Conservation (phyloP, 345 rosid genomes). For the Citrus glauca region DNA sequence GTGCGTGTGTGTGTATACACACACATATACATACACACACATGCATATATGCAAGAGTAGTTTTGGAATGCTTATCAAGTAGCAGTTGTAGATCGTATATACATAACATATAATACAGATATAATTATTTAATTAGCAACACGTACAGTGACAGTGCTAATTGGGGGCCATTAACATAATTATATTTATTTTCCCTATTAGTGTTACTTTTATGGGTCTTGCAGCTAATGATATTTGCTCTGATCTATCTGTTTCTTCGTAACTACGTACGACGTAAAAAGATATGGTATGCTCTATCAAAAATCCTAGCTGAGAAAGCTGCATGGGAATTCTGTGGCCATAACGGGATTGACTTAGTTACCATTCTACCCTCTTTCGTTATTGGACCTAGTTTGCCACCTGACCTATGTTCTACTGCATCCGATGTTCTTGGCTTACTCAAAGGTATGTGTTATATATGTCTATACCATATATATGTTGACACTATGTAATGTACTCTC, state of each 20-base stretch:
- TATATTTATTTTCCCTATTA: no score
- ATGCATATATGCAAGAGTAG: no score
- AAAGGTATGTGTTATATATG: constrained; percentile 38
- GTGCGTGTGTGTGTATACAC: no score
- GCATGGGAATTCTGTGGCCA: constrained; percentile 81
- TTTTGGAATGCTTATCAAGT: not conserved
- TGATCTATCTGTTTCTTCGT: not conserved
- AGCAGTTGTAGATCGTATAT: no score
- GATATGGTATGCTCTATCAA: constrained; percentile 76
- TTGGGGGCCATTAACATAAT: no score
- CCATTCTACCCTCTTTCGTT: constrained; percentile 69
- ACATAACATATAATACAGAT: not conserved
- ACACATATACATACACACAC: no score
- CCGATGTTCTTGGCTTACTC: constrained; percentile 76
- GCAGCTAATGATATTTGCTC: no score
- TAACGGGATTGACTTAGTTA: constrained; percentile 57
- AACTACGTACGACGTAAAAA: constrained; percentile 3
- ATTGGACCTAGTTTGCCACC: constrained; percentile 83
- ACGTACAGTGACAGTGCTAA: not conserved
- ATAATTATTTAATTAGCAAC: not conserved
- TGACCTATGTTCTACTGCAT: constrained; percentile 66
- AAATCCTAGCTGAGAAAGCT: constrained; percentile 79
- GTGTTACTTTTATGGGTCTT: no score
- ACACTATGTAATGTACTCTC: no score
- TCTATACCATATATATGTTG: no score